These are phyloP conservation scores for bread wheat (Triticum aestivum) DNA, from an alignment of 176 grass and related monocot genomes.

Conservation along the genomic window IWGSC_CS_RefSeq_v2.1 NC_057797.1:88584434-88584933, in stretches of 20 bases:
- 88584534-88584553: background rate
- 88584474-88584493: background rate
- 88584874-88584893: constrained; percentile 98
- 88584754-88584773: constrained; percentile 2
- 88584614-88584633: background rate
- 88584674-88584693: constrained; percentile 3
- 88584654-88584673: constrained; percentile 4
- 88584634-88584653: background rate
- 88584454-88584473: background rate
- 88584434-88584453: constrained; percentile 1
- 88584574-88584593: background rate
- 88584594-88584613: background rate
- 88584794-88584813: constrained; percentile 48
- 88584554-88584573: background rate
- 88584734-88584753: constrained; percentile 9
- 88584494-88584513: constrained; percentile 9
- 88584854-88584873: constrained; percentile 86
- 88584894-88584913: constrained; percentile 33
- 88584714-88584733: constrained; percentile 7
- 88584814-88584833: constrained; percentile 94
- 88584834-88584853: constrained; percentile 88
- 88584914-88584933: constrained; percentile 35
- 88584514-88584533: background rate
- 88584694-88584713: background rate
- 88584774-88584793: background rate